phyloP scores from a whole-genome alignment of 1,284 basidiomycete genomes.

The Microbotryum intermedium region DNA sequence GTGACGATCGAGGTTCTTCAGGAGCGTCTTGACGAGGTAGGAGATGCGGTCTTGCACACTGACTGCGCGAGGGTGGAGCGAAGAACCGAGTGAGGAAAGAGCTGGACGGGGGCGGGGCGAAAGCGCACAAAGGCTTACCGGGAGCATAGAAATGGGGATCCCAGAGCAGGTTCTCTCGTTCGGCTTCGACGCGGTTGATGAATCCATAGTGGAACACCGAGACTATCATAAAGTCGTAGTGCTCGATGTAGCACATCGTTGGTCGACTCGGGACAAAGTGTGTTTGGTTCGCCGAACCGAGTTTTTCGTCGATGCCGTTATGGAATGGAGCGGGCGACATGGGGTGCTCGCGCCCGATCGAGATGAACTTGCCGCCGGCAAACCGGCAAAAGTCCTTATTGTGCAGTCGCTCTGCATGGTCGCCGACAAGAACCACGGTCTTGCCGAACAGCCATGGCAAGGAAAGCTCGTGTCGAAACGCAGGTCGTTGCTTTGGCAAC shows the following conservation, averaged over 20 bases:
- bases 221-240: conserved; percentile 23
- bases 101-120: not conserved
- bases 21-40: conserved; percentile 20
- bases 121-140: not conserved
- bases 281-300: not conserved
- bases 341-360: conserved; percentile 19
- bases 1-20: conserved; percentile 13
- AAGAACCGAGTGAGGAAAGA: not conserved
- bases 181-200: conserved; percentile 26
- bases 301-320: conserved; percentile 30
- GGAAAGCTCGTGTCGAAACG: not conserved
- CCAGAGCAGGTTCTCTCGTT: conserved; percentile 17
- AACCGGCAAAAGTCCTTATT: conserved; percentile 24
- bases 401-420: conserved; percentile 26
- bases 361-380: conserved; percentile 18
- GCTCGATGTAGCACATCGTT: conserved; percentile 20
- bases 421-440: conserved; percentile 27
- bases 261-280: conserved; percentile 11
- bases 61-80: not conserved
- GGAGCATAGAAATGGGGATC: conserved; percentile 25
- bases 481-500: not conserved
- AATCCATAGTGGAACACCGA: conserved; percentile 26
- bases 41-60: conserved; percentile 22
- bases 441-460: conserved; percentile 23
- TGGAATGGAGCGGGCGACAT: conserved; percentile 25